Evolutionary conservation across 768 basidiomycete genomes (phyloP).

Genomic region (Pleurotus tuoliensis): DNA sequence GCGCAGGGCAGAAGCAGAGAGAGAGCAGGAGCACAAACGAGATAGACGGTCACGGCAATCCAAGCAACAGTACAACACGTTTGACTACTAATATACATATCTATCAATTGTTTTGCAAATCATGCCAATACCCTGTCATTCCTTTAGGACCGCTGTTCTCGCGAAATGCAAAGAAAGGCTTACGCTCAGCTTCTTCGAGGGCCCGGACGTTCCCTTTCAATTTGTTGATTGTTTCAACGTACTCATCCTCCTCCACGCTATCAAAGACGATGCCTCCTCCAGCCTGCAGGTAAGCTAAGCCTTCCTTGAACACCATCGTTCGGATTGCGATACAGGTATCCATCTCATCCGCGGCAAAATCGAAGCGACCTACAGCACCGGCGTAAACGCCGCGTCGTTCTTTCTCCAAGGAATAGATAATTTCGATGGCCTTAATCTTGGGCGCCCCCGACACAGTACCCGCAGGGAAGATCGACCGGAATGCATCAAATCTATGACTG

Average conservation of each 20-base stretch:
- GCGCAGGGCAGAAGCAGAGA: conserved; percentile 24
- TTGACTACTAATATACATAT: conserved; percentile 15
- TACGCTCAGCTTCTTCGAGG: conserved; percentile 84
- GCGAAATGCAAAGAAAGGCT: conserved; percentile 25
- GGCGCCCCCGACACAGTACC: conserved; percentile 99
- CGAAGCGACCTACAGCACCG: conserved; percentile 96
- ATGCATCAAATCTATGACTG: conserved; percentile 82
- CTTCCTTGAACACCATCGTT: conserved; percentile 96
- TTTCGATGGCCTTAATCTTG: conserved; percentile 97
- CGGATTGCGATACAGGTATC: conserved; percentile 99
- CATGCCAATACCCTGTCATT: conserved; percentile 64
- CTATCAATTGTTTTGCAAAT: conserved; percentile 45
- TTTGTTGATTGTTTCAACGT: conserved; percentile 94
- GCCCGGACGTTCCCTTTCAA: conserved; percentile 83
- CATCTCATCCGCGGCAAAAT: conserved; percentile 92
- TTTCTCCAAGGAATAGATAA: conserved; percentile 80
- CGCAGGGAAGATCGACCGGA: conserved; percentile 98
- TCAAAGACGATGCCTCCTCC: conserved; percentile 98
- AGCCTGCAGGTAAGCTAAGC: conserved; percentile 88
- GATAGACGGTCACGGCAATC: conserved; percentile 12
- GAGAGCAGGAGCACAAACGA: conserved; percentile 4
- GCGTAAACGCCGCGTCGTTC: conserved; percentile 94
- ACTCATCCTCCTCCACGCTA: conserved; percentile 97
- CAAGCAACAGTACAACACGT: conserved; percentile 9
- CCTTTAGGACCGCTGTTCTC: not conserved